Evolutionary conservation across 2,329 filamentous ascomycete genomes (phyloP), one percentile per base, ranked within the genome.

Genomic region (Pseudomassariella vexata): DNA sequence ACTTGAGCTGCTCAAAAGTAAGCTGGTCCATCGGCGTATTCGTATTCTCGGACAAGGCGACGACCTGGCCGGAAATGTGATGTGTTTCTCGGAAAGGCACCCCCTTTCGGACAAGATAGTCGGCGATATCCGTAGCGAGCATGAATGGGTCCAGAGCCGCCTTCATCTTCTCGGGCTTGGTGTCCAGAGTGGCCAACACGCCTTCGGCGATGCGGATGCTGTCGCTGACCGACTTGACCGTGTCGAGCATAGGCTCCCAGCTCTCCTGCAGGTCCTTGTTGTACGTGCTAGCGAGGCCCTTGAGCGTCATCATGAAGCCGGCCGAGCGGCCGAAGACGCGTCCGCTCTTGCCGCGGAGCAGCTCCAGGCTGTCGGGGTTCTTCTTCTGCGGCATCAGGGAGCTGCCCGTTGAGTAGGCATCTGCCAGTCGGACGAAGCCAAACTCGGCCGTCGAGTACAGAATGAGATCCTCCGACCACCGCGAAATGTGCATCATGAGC

Each of bases 251-350:
- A n/a, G 83, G 82, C 67, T 94, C 83, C 40, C 85, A 80, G 37
- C 77, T 82, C 62, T 94, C 87, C 60, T 95, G 86, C n/a, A 94
- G 62, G 57, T 94, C 86, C 62, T 94, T 94, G 68, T 94, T 90
- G 68, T 94, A 94, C 3, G 83, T 87, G 25, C 75, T 83, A 2
- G 85, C 84, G 18, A 92, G 73, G 35, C 82, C 82, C 56, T 74
- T 73, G 34, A 65, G 69, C 22, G 79, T 85, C 27, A 28, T 32
- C 23, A 28, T 28, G 12, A 36, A 29, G 10, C 34, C 34, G 9
- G 24, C 24, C 8, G 19, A 11, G 9, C 15, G 34, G 7, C 37
- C 39, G 19, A 39, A 24, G 73, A 45, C 82, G 6, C 46, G 71
- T 2, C 85, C 85, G 30, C 69, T 68, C 65, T 90, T 92, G 29